Evolutionary conservation across 345 rosid genomes (phyloP).

Genomic region (Brassica incana): DNA sequence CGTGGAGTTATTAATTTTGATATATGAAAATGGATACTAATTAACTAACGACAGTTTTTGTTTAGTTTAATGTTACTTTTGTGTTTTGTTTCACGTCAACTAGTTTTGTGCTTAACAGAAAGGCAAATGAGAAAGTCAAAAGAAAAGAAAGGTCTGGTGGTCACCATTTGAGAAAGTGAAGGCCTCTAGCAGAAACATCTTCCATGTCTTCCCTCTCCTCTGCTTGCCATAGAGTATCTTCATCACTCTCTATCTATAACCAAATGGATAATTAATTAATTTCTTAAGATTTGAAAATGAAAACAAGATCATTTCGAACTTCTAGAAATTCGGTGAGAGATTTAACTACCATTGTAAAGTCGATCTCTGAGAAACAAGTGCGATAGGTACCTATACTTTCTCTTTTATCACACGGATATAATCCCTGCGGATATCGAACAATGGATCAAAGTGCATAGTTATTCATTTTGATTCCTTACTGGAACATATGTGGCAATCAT

Average conservation of each 20-base stretch:
- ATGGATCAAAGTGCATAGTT: not conserved
- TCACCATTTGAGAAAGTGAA: conserved; percentile 60
- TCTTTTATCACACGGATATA: conserved; percentile 72
- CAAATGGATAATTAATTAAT: not conserved
- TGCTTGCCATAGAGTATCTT: conserved; percentile 58
- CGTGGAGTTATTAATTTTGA: not conserved
- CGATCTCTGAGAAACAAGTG: conserved; percentile 55
- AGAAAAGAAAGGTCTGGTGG: not conserved
- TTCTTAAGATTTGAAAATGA: not conserved
- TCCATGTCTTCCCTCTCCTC: conserved; percentile 50
- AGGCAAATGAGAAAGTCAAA: not conserved
- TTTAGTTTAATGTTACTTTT: not conserved
- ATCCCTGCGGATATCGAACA: conserved; percentile 49
- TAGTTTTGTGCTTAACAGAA: not conserved
- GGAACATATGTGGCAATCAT: not conserved
- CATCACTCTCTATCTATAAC: conserved; percentile 66
- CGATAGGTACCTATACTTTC: conserved; percentile 43
- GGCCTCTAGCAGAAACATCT: conserved; percentile 63
- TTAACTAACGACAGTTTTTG: not conserved
- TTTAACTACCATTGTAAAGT: conserved; percentile 56
- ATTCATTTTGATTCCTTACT: not conserved
- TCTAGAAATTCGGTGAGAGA: not conserved
- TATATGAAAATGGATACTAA: not conserved
- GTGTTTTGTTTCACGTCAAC: not conserved
- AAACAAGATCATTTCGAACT: not conserved